Evolutionary conservation across 768 basidiomycete species (phyloP), one percentile per base, ranked within the genome.

Genomic region (Crassisporium funariophilum): DNA sequence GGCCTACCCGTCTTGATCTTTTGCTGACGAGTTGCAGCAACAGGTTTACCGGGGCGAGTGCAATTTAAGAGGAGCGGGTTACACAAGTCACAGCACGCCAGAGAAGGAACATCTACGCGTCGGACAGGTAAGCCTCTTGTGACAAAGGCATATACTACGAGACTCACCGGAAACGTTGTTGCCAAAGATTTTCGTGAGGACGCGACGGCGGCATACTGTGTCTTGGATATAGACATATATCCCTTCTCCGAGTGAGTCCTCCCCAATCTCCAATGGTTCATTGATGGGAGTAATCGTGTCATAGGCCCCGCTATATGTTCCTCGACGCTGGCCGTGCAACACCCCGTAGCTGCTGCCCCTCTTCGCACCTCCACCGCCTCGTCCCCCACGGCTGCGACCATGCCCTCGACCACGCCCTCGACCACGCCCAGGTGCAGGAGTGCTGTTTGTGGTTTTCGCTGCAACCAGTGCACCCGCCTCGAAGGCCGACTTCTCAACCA

Each of bases 401-500:
- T 13, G 27, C 7, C 27, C 27, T 29, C 13, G 27, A 29, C 7
- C 13, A 13, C 27, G 8, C 27, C 27, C 13, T 29, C 27, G 8
- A 7, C 27, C 7, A 29, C 27, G 8, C 27, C n/a, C n/a, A n/a
- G n/a, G n/a, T n/a, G 27, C 7, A 29, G 27, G 13, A 29, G 27
- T 13, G 8, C 13, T 29, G 27, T 13, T 29, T n/a, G n/a, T 29
- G 27, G 27, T 29, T 29, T 7, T 13, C 27, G 27, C 7, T 29
- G 8, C 7, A 13, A 13, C 13, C 8, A 29, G 27, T 37, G 9
- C 10, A 37, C 9, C 16, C n/a, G 16, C 35, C 15, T 44, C 42
- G 17, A 36, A 49, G 12, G 43, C 39, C 50, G 34, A 41, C 47
- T 44, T 50, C 33, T 66, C 60, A 1, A 60, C 61, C 4, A 65